Conservation (phyloP, 805 yeast genomes). For the Kurtzmaniella cleridarum region DNA sequence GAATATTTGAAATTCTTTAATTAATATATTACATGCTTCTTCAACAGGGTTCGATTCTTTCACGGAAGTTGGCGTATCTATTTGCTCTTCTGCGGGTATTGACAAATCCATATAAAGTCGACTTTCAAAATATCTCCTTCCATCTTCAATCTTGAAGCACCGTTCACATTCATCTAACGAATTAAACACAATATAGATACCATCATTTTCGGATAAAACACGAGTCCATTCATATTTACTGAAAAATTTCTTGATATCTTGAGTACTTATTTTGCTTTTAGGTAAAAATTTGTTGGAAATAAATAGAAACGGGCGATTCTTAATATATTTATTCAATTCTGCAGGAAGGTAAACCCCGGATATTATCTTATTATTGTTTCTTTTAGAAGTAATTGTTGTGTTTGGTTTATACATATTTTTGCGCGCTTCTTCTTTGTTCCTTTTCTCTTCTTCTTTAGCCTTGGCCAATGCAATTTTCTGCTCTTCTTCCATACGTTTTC, state of each 20-base stretch:
- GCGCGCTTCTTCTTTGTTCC: conserved; percentile 6
- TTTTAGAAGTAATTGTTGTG: conserved; percentile 29
- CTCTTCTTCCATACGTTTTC: conserved; percentile 30
- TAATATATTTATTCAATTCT: conserved; percentile 44
- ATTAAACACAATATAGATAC: conserved; percentile 70
- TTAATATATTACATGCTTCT: conserved; percentile 53
- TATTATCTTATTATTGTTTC: conserved; percentile 24
- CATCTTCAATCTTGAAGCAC: conserved; percentile 60
- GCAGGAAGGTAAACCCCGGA: conserved; percentile 40
- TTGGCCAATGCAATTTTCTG: conserved; percentile 18
- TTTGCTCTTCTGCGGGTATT: conserved; percentile 29
- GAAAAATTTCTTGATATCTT: conserved; percentile 56
- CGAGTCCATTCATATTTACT: conserved; percentile 61
- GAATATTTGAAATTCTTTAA: conserved; percentile 59
- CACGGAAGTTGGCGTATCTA: not conserved
- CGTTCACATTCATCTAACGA: conserved; percentile 50
- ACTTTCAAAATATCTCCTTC: conserved; percentile 42
- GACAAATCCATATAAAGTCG: conserved; percentile 54
- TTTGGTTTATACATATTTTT: conserved; percentile 19
- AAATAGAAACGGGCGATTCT: conserved; percentile 53
- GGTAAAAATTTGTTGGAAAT: conserved; percentile 49
- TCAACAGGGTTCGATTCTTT: conserved; percentile 36
- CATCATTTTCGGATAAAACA: conserved; percentile 56
- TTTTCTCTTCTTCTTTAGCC: conserved; percentile 5
- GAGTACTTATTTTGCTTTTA: conserved; percentile 41